Percentiles rank a stretch among this genome's conserved stretches.
Conservation (phyloP, 164 flowering plant species). For the Umbellularia californica region DNA sequence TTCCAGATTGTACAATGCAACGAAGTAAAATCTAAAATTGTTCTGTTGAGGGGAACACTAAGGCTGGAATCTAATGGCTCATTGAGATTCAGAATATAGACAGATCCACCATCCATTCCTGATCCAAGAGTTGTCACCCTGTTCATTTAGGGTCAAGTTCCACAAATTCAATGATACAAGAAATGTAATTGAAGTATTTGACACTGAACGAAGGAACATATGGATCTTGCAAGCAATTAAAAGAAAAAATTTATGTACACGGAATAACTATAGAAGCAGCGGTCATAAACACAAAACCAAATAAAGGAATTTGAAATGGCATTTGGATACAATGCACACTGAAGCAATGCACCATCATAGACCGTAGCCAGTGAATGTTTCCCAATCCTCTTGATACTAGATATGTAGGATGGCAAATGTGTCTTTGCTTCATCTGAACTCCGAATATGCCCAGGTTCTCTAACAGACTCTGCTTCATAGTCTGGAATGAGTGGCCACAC, state of each 20-base stretch:
- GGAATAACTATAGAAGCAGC: not conserved
- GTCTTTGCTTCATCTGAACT: conserved; percentile 25
- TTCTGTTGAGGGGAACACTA: conserved; percentile 14
- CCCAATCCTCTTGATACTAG: conserved; percentile 43
- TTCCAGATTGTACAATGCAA: conserved; percentile 73
- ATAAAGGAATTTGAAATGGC: not conserved
- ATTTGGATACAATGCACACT: conserved; percentile 65
- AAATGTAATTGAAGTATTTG: not conserved
- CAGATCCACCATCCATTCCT: conserved; percentile 55
- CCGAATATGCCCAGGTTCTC: conserved; percentile 35
- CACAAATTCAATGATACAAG: conserved; percentile 15
- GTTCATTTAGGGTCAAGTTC: conserved; percentile 46
- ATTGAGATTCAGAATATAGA: conserved; percentile 42
- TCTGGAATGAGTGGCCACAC: conserved; percentile 45
- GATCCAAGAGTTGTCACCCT: conserved; percentile 80
- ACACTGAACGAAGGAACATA: not conserved
- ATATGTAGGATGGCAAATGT: conserved; percentile 44
- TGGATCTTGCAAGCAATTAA: not conserved
- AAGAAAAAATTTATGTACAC: not conserved
- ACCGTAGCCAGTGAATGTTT: conserved; percentile 21
- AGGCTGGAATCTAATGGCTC: conserved; percentile 41
- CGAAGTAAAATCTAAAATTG: conserved; percentile 35
- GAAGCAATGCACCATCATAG: conserved; percentile 24
- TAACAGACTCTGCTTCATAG: conserved; percentile 16
- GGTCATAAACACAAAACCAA: not conserved